These are phyloP conservation scores for Saccharum hybrid DNA, from an alignment of 202 grass and related monocot genomes.

Conservation along the genomic window DNA sequence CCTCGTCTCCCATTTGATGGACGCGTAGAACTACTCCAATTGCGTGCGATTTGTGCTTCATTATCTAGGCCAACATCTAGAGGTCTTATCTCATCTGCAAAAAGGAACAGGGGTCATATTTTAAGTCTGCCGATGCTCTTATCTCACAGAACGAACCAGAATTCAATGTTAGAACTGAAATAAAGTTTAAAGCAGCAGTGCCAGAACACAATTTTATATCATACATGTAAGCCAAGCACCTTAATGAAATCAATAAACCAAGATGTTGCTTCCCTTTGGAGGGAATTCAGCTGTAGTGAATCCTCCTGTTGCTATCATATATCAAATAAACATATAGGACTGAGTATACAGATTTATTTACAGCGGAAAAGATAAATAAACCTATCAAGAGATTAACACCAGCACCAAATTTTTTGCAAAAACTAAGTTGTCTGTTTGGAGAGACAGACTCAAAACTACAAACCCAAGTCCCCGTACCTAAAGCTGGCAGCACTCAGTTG, in stretches of 20 bases:
- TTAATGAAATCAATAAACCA: not conserved
- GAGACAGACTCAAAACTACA: not conserved
- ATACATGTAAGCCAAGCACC: constrained; percentile 10
- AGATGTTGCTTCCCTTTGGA: not conserved
- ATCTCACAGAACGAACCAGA: constrained; percentile 13
- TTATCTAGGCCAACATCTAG: constrained; percentile 84
- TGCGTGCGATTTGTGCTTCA: constrained; percentile 78
- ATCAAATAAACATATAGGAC: not conserved
- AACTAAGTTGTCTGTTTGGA: not conserved
- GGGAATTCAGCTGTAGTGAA: not conserved
- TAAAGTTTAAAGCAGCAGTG: not conserved
- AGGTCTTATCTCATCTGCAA: constrained; percentile 84
- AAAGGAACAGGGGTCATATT: constrained; percentile 36
- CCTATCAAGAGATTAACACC: not conserved
- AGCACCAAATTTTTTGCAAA: not conserved
- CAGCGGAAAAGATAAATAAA: not conserved
- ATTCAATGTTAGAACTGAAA: constrained; percentile 12
- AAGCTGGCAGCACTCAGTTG: not conserved
- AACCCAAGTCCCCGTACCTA: not conserved
- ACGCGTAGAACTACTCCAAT: constrained; percentile 61
- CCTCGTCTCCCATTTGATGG: constrained; percentile 76
- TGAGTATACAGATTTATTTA: not conserved
- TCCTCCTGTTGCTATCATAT: not conserved
- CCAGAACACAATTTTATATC: constrained; percentile 3
- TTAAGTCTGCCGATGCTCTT: constrained; percentile 6